Conservation (phyloP, 164 flowering plant species). For the Hamamelis virginiana region DNA sequence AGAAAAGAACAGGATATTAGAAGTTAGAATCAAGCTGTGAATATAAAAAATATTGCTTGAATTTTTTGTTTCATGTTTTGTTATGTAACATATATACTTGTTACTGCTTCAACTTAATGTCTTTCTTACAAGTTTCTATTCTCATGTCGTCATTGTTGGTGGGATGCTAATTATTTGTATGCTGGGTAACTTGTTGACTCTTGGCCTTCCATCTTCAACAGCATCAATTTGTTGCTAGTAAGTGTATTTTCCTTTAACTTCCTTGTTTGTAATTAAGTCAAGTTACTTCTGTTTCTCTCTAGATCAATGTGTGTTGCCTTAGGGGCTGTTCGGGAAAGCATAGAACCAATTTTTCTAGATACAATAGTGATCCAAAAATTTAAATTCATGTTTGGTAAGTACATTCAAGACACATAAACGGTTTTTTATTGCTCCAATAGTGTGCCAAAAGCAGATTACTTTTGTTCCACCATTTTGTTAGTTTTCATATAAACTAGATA, state of each 20-base stretch:
- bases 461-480: no score
- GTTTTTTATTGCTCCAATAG: no score
- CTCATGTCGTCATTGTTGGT: constrained; percentile 13
- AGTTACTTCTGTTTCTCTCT: background rate
- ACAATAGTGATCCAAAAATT: no score
- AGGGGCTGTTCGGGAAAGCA: no score
- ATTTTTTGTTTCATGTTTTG: background rate
- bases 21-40: no score
- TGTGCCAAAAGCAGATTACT: no score
- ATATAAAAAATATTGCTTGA: background rate
- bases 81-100: no score
- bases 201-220: constrained; percentile 35
- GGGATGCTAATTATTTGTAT: constrained; percentile 17
- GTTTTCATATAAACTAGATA: no score
- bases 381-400: no score
- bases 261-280: background rate
- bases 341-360: no score
- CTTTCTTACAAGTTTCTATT: constrained; percentile 11
- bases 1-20: no score
- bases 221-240: constrained; percentile 99
- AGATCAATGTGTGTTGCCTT: background rate
- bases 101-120: background rate
- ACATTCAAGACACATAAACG: no score
- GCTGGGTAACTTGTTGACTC: constrained; percentile 6
- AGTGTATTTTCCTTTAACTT: constrained; percentile 19